Evolutionary conservation across 2,329 filamentous ascomycete genomes (phyloP).

Genomic region (Fusarium sp.): DNA sequence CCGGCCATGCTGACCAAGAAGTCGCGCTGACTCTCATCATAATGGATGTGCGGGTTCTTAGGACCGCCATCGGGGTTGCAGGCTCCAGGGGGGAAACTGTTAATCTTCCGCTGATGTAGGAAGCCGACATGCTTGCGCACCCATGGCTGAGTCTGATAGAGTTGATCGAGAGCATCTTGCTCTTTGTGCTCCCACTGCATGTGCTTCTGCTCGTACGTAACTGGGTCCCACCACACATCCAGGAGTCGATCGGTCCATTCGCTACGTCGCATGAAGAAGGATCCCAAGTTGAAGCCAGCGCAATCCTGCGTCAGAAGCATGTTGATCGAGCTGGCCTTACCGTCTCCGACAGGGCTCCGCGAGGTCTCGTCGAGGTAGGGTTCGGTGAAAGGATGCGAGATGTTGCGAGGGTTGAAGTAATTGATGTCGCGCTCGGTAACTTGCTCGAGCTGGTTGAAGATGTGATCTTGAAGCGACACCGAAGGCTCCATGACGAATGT

Average conservation of each 20-base stretch:
- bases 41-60: slow-evolving; percentile 84
- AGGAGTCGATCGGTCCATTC: slow-evolving; percentile 91
- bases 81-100: slow-evolving; percentile 91
- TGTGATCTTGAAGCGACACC: slow-evolving; percentile 88
- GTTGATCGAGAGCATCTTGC: slow-evolving; percentile 92
- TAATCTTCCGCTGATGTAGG: slow-evolving; percentile 90
- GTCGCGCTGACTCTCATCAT: slow-evolving; percentile 85
- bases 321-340: slow-evolving; percentile 82
- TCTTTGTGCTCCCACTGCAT: slow-evolving; percentile 99
- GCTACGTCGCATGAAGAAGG: slow-evolving; percentile 89
- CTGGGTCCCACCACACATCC: slow-evolving; percentile 98
- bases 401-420: slow-evolving; percentile 93
- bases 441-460: slow-evolving; percentile 82
- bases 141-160: slow-evolving; percentile 94
- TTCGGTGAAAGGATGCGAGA: slow-evolving; percentile 82
- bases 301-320: slow-evolving; percentile 94
- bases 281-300: slow-evolving; percentile 94
- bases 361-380: slow-evolving; percentile 81
- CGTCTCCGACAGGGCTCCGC: slow-evolving; percentile 80
- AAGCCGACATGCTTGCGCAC: slow-evolving; percentile 90
- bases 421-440: slow-evolving; percentile 96
- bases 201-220: slow-evolving; percentile 96
- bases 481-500: slow-evolving; percentile 98
- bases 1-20: slow-evolving; percentile 99
- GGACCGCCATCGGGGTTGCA: slow-evolving; percentile 77